Conservation (phyloP, 306 rosid species). For the Myrica gale region DNA sequence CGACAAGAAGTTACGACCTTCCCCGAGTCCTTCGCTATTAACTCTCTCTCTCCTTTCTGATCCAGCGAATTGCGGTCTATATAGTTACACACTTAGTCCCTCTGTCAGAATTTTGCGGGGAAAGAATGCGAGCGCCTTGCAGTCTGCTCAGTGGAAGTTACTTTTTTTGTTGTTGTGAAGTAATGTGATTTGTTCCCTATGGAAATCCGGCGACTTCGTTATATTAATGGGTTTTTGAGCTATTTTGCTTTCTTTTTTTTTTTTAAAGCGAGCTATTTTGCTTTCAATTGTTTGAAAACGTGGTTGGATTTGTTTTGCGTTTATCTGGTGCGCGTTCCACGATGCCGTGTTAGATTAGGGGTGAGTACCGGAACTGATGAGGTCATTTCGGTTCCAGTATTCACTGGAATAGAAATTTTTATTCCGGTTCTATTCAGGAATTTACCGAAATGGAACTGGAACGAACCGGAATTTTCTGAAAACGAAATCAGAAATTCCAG, state of each 20-base stretch:
- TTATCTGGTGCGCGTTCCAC: neutral
- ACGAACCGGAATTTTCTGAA: too few species aligned
- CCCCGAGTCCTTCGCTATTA: neutral
- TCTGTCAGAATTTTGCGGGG: neutral
- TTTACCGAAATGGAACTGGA: too few species aligned
- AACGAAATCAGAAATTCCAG: too few species aligned
- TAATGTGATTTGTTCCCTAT: neutral
- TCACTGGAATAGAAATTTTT: too few species aligned
- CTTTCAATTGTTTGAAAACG: constrained; percentile 19
- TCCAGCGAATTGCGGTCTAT: constrained; percentile 31
- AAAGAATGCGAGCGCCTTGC: constrained; percentile 12
- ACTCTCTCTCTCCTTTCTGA: constrained; percentile 31
- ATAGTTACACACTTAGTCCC: neutral
- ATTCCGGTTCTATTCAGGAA: too few species aligned
- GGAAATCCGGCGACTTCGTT: constrained; percentile 5
- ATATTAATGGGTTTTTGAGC: constrained; percentile 16
- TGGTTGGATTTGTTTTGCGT: constrained; percentile 2
- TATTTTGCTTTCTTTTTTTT: too few species aligned
- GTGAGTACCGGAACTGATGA: too few species aligned
- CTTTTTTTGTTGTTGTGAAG: neutral
- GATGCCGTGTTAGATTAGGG: constrained; percentile 1
- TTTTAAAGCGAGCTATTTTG: too few species aligned
- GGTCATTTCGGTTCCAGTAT: too few species aligned
- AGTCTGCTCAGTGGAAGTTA: constrained; percentile 1
- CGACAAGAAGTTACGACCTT: neutral